Evolutionary conservation across 2,329 filamentous ascomycete genomes (phyloP).

Genomic region (Grosmannia huntii): DNA sequence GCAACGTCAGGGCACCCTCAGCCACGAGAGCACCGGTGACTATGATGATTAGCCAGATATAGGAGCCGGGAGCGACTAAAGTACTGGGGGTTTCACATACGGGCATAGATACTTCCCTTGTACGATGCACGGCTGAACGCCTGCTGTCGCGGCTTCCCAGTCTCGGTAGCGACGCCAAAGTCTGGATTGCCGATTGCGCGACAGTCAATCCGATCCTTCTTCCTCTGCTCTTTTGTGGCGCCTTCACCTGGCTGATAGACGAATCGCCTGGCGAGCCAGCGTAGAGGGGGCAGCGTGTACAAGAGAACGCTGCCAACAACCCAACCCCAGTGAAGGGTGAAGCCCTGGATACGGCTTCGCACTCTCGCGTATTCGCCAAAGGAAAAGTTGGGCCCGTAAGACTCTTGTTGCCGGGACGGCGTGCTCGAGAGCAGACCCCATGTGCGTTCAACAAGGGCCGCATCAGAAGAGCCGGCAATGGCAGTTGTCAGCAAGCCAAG

Average conservation of each 20-base stretch:
- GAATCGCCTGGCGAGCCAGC: slow-evolving; percentile 28
- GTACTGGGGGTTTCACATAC: slow-evolving; percentile 27
- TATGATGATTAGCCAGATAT: slow-evolving; percentile 17
- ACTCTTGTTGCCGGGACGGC: slow-evolving; percentile 28
- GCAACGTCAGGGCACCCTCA: slow-evolving; percentile 51
- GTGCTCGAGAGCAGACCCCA: slow-evolving; percentile 46
- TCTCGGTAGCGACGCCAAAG: slow-evolving; percentile 14
- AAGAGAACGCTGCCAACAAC: slow-evolving; percentile 30
- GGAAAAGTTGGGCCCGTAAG: slow-evolving; percentile 49
- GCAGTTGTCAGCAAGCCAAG: slow-evolving; percentile 45
- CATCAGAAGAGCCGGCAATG: slow-evolving; percentile 34
- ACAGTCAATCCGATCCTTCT: slow-evolving; percentile 49
- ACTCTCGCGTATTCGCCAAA: slow-evolving; percentile 42
- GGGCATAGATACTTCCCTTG: slow-evolving; percentile 50
- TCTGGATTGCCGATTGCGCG: slow-evolving; percentile 53
- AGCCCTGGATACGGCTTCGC: slow-evolving; percentile 34
- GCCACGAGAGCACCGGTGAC: slow-evolving; percentile 53
- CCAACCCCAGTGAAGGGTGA: slow-evolving; percentile 36
- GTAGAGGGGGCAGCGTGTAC: slow-evolving; percentile 28
- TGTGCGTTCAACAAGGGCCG: slow-evolving; percentile 43
- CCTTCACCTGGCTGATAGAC: slow-evolving; percentile 44
- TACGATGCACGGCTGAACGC: slow-evolving; percentile 43
- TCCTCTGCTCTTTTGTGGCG: slow-evolving; percentile 35
- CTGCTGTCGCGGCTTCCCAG: slow-evolving; percentile 24
- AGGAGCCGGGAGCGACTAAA: background rate